Base-by-base conservation (phyloP, 129 eudicot genomes). In the Sambucus nigra region DNA sequence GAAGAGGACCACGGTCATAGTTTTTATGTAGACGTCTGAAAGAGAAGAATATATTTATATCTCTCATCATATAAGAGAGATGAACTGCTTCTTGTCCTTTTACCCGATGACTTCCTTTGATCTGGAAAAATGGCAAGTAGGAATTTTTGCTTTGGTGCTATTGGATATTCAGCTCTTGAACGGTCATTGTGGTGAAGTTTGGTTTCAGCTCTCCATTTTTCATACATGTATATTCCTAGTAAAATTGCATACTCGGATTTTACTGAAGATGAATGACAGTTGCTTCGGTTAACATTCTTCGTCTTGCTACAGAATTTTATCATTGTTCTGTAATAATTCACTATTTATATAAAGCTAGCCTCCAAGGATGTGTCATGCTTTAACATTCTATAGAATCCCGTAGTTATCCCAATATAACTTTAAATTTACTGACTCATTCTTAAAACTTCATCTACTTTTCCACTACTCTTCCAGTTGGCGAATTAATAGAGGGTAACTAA, bases 191-290 rank as follows among this genome's bases (percentile, higher is more conserved):
- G 8, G 8, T 28, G n/a, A 16, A 12, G 25, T 5, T 5, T 59
- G 22, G 15, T 26, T 42, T 13, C 9, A 3, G 53, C 44, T 25
- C 19, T 59, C 53, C 18, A 8, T 5, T n/a, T 59, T n/a, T 9
- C 20, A 6, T 28, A 20, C 16, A 17, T 51, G 17, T 45, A 40
- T n/a, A 25, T 14, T 57, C 51, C 25, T 17, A 14, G 23, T 9
- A 25, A 44, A 27, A 4, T n/a, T 26, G 12, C 46, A 60, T 49
- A 18, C 46, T 21, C n/a, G 17, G 65, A 23, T 23, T 7, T 31
- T 26, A 45, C 65, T 19, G 19, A 29, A 31, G 7, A 31, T 24
- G 50, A 26, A 60, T 40, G n/a, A n/a, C n/a, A 29, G 35, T 29
- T 29, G n/a, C n/a, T n/a, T n/a, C n/a, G n/a, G n/a, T n/a, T n/a